Evolutionary conservation across 371 early-diverging fungal species (phyloP), one percentile per base, ranked within the genome.

Genomic region (Mucor irregularis): DNA sequence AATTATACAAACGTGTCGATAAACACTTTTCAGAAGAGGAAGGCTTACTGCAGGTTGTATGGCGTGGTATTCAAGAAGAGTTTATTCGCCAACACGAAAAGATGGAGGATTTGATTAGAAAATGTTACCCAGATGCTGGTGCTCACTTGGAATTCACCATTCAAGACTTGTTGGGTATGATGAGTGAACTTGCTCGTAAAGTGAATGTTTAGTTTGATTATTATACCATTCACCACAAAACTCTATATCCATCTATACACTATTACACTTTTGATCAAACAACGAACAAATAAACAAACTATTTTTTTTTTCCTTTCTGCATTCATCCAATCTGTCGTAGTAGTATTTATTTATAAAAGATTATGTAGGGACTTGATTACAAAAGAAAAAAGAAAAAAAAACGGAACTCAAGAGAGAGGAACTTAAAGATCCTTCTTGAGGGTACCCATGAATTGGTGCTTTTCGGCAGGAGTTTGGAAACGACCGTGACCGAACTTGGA

Each of bases 401-500:
- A 11, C n/a, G n/a, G n/a, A n/a, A n/a, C n/a, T n/a, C n/a, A 28
- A 30, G 35, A 54, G 31, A 5, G 19, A n/a, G 10, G 14, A 13
- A 44, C 29, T 66, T 72, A 66, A 42, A 72, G 63, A 60, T 93
- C 90, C 86, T 90, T 90, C 90, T 94, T 94, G 87, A 92, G 89
- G 62, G 90, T 88, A 65, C 95, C 99, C 87, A 92, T 89, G 90
- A 96, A 98, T 55, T 89, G 86, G 75, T 84, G 82, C 93, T 99
- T 99, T 87, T 99, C 99, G 73, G 86, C 93, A 65, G 89, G 80
- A 73, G 99, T 99, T 88, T 99, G 99, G 99, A 99, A 99, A 73
- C 99, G 95, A 86, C 99, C 99, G 83, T 96, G 96, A 70, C 99
- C 99, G 81, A 97, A 98, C 92, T 99, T 99, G 87, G 99, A 99